Evolutionary conservation across 2,329 filamentous ascomycete genomes (phyloP), one percentile per base, ranked within the genome.

Genomic region (Aspergillus sp.): DNA sequence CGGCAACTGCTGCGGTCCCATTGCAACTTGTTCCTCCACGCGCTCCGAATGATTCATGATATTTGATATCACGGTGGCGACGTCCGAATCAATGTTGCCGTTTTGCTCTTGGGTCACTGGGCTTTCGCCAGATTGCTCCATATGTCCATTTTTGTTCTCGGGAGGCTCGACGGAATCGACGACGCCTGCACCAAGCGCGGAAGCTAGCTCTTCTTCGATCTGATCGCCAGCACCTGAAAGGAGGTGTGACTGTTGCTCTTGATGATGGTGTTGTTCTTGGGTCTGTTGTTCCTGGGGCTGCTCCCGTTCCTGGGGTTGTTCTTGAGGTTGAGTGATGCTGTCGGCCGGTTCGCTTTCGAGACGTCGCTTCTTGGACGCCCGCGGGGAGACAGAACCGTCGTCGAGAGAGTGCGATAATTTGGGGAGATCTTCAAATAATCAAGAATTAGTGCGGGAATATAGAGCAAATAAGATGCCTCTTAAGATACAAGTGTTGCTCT

Each of bases 11-110:
- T 74, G 71, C 47, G 70, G 69, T 20, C 70, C 73, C 56, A 75
- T 64, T 9, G 68, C 68, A 39, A 66, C 71, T 30, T 76, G 74
- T 51, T 74, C 69, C 57, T 78, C 76, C 22, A 76, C 68, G 6
- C 71, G 68, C 58, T 77, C 76, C 0, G 75, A 70, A 58, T 77
- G 75, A 58, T 77, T 72, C 65, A 78, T 76, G 32, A 78, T 77
- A 55, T 71, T 73, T 4, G 72, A 72, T 22, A 76, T 75, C n/a
- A 77, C 71, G 18, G 73, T 69, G 9, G 71, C 68, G 36, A 77
- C 70, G 49, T 76, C 70, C 5, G 68, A 54, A 38, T 67, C 70
- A 32, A 70, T 64, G 26, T 70, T 69, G n/a, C 68, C 50, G 32
- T 58, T 64, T 11, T 60, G 54, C 30, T 68, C 64, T 22, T 66